A percentile compares a stretch with the other conserved stretches of the same genome.
phyloP scores from a whole-genome alignment of 805 yeast genomes.

The Saturnispora quitensis region DNA sequence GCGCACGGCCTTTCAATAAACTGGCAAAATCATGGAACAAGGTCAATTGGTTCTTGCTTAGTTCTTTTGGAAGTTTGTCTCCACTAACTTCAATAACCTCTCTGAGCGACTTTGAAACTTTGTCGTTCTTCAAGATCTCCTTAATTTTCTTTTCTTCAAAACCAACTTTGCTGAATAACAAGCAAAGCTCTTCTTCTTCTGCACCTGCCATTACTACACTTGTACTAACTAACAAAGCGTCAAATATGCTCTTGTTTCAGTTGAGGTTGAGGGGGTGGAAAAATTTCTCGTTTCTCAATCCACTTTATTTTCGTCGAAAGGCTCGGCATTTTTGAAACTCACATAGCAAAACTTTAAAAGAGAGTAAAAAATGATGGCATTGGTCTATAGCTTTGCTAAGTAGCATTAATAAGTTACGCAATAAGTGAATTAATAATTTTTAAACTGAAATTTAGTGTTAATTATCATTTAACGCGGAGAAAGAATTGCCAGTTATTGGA shows the following conservation, averaged over 20 bases:
- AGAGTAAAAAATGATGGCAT: too few relatives aligned
- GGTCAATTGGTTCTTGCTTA: constrained; percentile 50
- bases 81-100: constrained; percentile 44
- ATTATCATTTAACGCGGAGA: too few relatives aligned
- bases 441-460: too few relatives aligned
- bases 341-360: too few relatives aligned
- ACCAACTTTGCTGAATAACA: constrained; percentile 42
- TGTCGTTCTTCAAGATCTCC: constrained; percentile 79
- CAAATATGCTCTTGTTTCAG: not conserved
- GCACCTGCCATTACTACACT: not conserved
- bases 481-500: too few relatives aligned
- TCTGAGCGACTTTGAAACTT: constrained; percentile 64
- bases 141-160: constrained; percentile 64
- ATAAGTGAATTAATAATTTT: too few relatives aligned
- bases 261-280: not conserved
- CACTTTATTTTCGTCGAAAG: not conserved
- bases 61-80: constrained; percentile 9
- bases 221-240: not conserved
- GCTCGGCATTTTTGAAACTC: not conserved
- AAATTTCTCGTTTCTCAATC: not conserved
- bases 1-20: constrained; percentile 50
- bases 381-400: too few relatives aligned
- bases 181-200: constrained; percentile 22
- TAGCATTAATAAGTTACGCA: too few relatives aligned
- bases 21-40: constrained; percentile 73